These are phyloP conservation scores for Aquilaria yunnanensis DNA, from an alignment of 345 rosid genomes.

Conservation along the genomic window DNA sequence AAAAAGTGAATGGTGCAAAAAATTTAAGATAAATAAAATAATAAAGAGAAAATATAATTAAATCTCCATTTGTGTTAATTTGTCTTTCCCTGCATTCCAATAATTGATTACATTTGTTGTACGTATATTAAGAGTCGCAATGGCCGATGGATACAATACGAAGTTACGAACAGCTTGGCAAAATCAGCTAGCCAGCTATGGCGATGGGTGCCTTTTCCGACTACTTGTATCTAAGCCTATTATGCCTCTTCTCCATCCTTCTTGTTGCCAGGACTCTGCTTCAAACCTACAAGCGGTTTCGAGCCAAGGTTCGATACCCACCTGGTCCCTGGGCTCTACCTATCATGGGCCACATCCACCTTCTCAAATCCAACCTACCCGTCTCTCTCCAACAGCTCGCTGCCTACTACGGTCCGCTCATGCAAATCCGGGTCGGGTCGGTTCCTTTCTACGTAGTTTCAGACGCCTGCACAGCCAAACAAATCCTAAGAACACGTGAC, in stretches of 20 bases:
- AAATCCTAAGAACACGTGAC: slow-evolving; percentile 28
- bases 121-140: too few species aligned
- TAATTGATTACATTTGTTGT: too few species aligned
- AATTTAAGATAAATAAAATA: too few species aligned
- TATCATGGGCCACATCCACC: slow-evolving; percentile 39
- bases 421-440: slow-evolving; percentile 26
- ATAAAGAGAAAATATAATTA: too few species aligned
- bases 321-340: slow-evolving; percentile 39
- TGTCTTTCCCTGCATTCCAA: too few species aligned
- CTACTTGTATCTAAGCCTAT: not conserved
- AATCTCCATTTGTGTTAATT: too few species aligned
- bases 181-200: too few species aligned
- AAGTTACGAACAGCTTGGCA: too few species aligned
- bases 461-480: slow-evolving; percentile 16
- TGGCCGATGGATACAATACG: too few species aligned
- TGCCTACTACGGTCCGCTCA: slow-evolving; percentile 25
- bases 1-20: too few species aligned
- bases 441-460: slow-evolving; percentile 25
- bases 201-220: not conserved
- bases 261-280: slow-evolving; percentile 13
- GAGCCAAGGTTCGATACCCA: slow-evolving; percentile 14
- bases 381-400: slow-evolving; percentile 25
- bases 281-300: slow-evolving; percentile 6
- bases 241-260: slow-evolving; percentile 15
- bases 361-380: slow-evolving; percentile 23